Base-by-base conservation (phyloP, 495 filamentous ascomycete genomes). In the Viridothelium virens region DNA sequence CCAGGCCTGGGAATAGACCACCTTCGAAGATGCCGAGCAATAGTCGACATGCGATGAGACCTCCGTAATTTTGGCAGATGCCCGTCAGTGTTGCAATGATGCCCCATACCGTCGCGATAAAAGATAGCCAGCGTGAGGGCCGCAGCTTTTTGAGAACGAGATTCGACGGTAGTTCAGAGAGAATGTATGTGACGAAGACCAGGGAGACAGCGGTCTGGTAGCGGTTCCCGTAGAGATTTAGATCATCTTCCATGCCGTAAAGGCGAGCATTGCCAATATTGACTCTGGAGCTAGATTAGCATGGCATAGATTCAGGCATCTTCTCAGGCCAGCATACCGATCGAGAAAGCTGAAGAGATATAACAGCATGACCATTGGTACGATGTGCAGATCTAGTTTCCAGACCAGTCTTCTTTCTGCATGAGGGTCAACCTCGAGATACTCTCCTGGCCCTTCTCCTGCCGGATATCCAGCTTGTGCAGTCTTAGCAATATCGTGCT, bases 221-320 rank as follows among this genome's bases (percentile, higher is more conserved):
- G 73, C 90, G 83, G 64, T 87, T 81, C 16, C 83, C 81, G 31
- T 66, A 38, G 56, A 90, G 72, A 1, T 81, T 78, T 7, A 92
- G 78, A 67, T 91, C 89, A 62, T 82, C 77, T 76, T 90, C 87
- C 62, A 92, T 65, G 7, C 79, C 79, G 69, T 90, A 91, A 37
- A 92, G 76, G 9, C 86, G 79, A 11, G 88, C 87, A 77, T 90
- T 91, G 65, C 89, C 89, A 67, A 93, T 92, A 71, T 91, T 91
- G 33, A 91, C 88, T 68, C 79, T 82, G 62, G 16, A 16, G 18
- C 65, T 68, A 12, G 31, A 38, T 53, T 31, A 65, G 65, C 50
- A 44, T 63, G n/a, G 47, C 37, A 56, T 38, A 47, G 48, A 50
- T 72, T 63, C 10, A 18, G 11, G 44, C 33, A 14, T 10, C 2